Evolutionary conservation across 208 protist species (phyloP).

Genomic region (Trypanosoma caninum): DNA sequence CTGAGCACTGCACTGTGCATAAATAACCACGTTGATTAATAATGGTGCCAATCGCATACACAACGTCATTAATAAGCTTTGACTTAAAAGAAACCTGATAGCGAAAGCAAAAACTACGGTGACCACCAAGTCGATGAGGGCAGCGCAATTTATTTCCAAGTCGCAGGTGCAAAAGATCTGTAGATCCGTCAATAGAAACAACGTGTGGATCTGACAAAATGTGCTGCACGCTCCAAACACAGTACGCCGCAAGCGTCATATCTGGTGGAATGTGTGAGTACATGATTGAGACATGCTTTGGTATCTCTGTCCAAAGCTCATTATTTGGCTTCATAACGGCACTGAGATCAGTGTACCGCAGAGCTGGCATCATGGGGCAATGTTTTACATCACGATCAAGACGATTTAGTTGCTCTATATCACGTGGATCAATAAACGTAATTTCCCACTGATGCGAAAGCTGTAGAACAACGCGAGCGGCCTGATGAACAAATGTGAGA

Average conservation of each 20-base stretch:
- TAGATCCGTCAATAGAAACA: constrained; percentile 70
- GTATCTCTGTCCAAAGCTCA: constrained; percentile 69
- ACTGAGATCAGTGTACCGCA: constrained; percentile 62
- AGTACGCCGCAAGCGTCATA: constrained; percentile 63
- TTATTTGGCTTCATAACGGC: constrained; percentile 33
- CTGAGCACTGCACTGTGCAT: constrained; percentile 53
- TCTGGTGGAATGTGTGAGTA: constrained; percentile 73
- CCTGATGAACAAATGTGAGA: constrained; percentile 62
- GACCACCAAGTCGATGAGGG: constrained; percentile 45
- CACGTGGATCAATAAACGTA: constrained; percentile 77
- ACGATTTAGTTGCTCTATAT: constrained; percentile 36
- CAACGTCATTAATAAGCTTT: constrained; percentile 51
- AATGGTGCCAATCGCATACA: constrained; percentile 73
- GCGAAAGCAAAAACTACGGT: constrained; percentile 68
- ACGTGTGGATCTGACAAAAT: constrained; percentile 64
- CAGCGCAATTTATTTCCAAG: constrained; percentile 70
- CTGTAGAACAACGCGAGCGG: constrained; percentile 60
- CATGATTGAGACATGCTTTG: constrained; percentile 63
- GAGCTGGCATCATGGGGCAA: constrained; percentile 46
- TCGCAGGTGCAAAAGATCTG: constrained; percentile 39
- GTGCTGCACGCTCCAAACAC: constrained; percentile 69
- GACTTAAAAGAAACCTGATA: constrained; percentile 48
- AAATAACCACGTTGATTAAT: constrained; percentile 78
- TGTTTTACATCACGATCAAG: constrained; percentile 58
- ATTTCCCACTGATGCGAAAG: constrained; percentile 76